Evolutionary conservation across 768 basidiomycete genomes (phyloP).

Genomic region (Rhodosporidiobolus odoratus): DNA sequence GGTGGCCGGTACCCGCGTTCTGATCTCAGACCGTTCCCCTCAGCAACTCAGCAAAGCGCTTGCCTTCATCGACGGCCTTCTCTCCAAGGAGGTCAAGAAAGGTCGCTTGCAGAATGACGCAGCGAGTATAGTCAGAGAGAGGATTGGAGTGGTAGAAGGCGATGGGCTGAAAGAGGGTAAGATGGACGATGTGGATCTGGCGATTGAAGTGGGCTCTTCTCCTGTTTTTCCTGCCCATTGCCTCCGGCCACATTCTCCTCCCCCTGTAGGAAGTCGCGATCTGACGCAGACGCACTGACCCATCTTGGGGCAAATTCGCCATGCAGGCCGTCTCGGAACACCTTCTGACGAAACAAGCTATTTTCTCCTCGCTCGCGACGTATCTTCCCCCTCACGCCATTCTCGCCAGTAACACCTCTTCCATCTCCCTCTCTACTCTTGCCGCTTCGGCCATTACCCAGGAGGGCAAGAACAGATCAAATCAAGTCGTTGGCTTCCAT

Average conservation of each 20-base stretch:
- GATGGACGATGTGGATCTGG: slow-evolving; percentile 77
- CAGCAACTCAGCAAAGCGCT: slow-evolving; percentile 70
- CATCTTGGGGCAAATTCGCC: no score
- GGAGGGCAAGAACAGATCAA: slow-evolving; percentile 52
- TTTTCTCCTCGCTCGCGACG: slow-evolving; percentile 67
- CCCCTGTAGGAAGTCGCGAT: not conserved
- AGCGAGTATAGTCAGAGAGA: slow-evolving; percentile 65
- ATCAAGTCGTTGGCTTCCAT: slow-evolving; percentile 63
- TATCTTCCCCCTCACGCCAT: slow-evolving; percentile 69
- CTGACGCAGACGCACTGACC: no score
- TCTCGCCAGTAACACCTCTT: slow-evolving; percentile 86
- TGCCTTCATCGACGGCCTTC: slow-evolving; percentile 64
- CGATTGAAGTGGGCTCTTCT: slow-evolving; percentile 64
- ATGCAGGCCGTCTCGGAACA: slow-evolving; percentile 79
- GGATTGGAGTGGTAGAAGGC: slow-evolving; percentile 58
- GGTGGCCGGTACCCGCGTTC: slow-evolving; percentile 75
- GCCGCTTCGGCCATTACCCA: slow-evolving; percentile 66
- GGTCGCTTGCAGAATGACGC: slow-evolving; percentile 63
- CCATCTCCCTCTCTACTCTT: slow-evolving; percentile 90
- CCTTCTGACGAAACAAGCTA: slow-evolving; percentile 65
- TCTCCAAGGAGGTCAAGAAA: slow-evolving; percentile 84
- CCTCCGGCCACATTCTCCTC: not conserved
- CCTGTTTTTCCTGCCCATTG: not conserved
- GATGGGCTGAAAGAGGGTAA: slow-evolving; percentile 51
- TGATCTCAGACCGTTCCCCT: slow-evolving; percentile 72